phyloP scores from a whole-genome alignment of 768 basidiomycete species.

The Boletus coccyginus region DNA sequence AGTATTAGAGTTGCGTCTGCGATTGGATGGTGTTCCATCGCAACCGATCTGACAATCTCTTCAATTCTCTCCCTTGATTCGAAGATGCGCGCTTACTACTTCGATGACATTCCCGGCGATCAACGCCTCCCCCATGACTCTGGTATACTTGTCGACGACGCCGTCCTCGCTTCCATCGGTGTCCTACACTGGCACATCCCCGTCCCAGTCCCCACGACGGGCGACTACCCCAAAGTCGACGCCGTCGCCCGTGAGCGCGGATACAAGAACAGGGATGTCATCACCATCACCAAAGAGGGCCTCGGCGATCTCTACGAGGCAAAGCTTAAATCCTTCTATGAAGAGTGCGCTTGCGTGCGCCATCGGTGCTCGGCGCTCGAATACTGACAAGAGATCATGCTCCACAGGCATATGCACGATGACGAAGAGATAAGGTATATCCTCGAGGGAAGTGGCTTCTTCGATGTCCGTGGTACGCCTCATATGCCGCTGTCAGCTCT shows the following conservation, averaged over 20 bases:
- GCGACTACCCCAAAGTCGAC: slow-evolving; percentile 51
- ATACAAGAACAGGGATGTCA: slow-evolving; percentile 83
- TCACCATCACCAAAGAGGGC: slow-evolving; percentile 74
- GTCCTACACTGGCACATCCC: slow-evolving; percentile 70
- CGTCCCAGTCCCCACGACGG: slow-evolving; percentile 39
- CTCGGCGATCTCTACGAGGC: slow-evolving; percentile 81
- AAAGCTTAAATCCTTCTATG: slow-evolving; percentile 80
- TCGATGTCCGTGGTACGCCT: slow-evolving; percentile 81
- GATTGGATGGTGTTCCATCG: too few species aligned
- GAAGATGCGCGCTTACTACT: slow-evolving; percentile 68
- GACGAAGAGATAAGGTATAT: slow-evolving; percentile 95
- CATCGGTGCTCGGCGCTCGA: neutral
- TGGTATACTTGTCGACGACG: slow-evolving; percentile 48
- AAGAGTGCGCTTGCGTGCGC: slow-evolving; percentile 53
- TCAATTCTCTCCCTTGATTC: too few species aligned
- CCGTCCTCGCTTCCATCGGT: slow-evolving; percentile 53
- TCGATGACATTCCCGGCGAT: slow-evolving; percentile 72
- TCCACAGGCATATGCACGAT: slow-evolving; percentile 82
- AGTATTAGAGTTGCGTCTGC: too few species aligned
- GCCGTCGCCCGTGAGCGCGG: slow-evolving; percentile 60
- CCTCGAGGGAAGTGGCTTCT: slow-evolving; percentile 84
- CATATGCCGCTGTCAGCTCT: neutral
- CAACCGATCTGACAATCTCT: too few species aligned
- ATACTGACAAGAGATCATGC: neutral
- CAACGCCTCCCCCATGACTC: slow-evolving; percentile 81